A percentile compares a stretch with the other conserved stretches of the same genome.
Evolutionary conservation across 2,329 filamentous ascomycete species (phyloP).

Genomic region (Gaeumannomyces tritici): DNA sequence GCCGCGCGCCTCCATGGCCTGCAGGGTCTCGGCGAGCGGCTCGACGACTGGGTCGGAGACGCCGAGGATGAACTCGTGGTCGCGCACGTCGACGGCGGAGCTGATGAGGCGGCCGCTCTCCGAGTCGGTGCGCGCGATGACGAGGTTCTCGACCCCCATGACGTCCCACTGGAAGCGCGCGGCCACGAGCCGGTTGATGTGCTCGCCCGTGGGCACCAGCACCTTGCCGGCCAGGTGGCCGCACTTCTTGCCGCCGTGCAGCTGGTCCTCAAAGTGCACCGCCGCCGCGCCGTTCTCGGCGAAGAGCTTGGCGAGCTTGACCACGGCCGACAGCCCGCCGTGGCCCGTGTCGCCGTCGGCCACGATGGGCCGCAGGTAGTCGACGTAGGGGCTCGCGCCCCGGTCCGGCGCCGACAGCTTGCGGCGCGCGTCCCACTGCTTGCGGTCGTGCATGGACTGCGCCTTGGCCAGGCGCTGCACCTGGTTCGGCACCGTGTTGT

Average conservation of each 20-base stretch:
- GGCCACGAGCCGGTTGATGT: conserved; percentile 90
- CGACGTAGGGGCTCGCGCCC: conserved; percentile 68
- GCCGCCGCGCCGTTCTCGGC: conserved; percentile 94
- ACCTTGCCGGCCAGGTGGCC: conserved; percentile 95
- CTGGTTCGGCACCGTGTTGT: conserved; percentile 97
- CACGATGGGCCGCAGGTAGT: conserved; percentile 90
- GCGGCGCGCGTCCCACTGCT: conserved; percentile 80
- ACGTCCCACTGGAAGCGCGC: conserved; percentile 96
- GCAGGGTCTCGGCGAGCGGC: conserved; percentile 61
- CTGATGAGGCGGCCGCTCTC: conserved; percentile 87
- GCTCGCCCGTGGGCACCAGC: conserved; percentile 83
- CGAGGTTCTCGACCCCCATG: conserved; percentile 91
- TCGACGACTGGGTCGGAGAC: conserved; percentile 29
- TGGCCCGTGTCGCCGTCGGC: conserved; percentile 96
- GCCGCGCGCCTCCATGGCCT: conserved; percentile 78
- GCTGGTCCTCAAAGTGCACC: conserved; percentile 95
- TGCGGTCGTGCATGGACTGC: conserved; percentile 92
- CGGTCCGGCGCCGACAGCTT: conserved; percentile 68
- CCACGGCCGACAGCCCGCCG: conserved; percentile 81
- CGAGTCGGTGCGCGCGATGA: conserved; percentile 91
- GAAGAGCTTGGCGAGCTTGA: conserved; percentile 95
- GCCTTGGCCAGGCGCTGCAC: conserved; percentile 94
- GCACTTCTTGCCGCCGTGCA: conserved; percentile 97
- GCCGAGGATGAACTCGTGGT: conserved; percentile 84
- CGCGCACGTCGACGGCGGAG: conserved; percentile 83